These are phyloP conservation scores for Chlorella sp. DNA, from an alignment of 139 green algal genomes.

Conservation along the genomic window DNA sequence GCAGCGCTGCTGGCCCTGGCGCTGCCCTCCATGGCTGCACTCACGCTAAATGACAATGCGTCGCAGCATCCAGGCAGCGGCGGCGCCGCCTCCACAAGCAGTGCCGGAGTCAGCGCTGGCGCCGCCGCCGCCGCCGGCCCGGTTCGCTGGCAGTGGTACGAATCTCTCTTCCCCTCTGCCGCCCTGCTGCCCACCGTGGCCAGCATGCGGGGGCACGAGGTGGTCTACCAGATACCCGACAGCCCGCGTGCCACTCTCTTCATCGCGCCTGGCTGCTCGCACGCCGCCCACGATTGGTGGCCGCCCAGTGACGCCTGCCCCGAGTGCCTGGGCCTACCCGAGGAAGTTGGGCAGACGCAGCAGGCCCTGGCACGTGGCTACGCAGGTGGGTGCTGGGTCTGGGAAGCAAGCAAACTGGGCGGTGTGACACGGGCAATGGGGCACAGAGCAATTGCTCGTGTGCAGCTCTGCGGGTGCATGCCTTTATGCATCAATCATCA, in stretches of 20 bases:
- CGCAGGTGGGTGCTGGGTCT: neutral
- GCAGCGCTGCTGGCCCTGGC: neutral
- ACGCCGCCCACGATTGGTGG: constrained; percentile 28
- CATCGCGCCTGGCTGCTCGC: constrained; percentile 21
- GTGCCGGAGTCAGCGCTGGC: neutral
- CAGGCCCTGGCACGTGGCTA: constrained; percentile 24
- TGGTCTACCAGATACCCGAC: constrained; percentile 1
- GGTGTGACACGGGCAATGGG: neutral
- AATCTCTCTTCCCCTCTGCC: neutral
- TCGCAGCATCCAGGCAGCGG: neutral
- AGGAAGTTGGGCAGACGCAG: constrained; percentile 30
- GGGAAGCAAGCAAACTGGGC: no score
- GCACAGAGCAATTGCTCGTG: neutral
- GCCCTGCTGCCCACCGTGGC: neutral
- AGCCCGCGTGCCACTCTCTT: constrained; percentile 1
- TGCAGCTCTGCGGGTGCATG: no score
- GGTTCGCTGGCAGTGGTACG: constrained; percentile 12
- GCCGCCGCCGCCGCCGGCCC: neutral
- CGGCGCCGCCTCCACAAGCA: neutral
- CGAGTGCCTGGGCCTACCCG: constrained; percentile 19
- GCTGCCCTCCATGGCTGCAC: neutral
- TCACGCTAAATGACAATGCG: neutral
- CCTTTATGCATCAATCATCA: no score
- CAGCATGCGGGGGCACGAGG: constrained; percentile 1
- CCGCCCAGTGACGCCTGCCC: neutral